phyloP scores from a whole-genome alignment of 192 early-diverging fungal species.

The Linderina pennispora region DNA sequence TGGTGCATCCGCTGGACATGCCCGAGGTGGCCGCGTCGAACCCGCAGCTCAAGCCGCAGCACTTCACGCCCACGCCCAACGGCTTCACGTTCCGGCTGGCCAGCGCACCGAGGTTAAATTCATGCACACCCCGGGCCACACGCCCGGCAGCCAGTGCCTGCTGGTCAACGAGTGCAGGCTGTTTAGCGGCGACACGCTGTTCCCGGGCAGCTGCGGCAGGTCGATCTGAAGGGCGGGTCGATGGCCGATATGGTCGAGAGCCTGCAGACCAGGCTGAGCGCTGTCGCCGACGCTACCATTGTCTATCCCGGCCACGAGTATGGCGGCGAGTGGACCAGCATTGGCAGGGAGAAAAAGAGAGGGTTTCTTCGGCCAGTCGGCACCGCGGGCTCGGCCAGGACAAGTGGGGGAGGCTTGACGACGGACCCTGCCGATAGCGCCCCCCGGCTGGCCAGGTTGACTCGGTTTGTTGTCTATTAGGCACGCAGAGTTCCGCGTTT shows the following conservation, averaged over 20 bases:
- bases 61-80: conserved; percentile 57
- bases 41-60: conserved; percentile 51
- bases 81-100: conserved; percentile 51
- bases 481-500: too few species aligned
- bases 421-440: too few species aligned
- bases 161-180: conserved; percentile 68
- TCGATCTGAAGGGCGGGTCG: conserved; percentile 77
- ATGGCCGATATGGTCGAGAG: conserved; percentile 60
- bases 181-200: conserved; percentile 85
- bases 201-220: conserved; percentile 73
- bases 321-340: conserved; percentile 78
- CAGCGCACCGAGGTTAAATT: conserved; percentile 54
- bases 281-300: conserved; percentile 56
- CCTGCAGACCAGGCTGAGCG: conserved; percentile 54
- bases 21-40: conserved; percentile 61
- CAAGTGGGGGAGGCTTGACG: conserved; percentile 14
- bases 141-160: conserved; percentile 79
- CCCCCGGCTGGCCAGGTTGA: too few species aligned
- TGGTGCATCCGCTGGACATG: conserved; percentile 73
- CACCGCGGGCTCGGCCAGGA: conserved; percentile 13
- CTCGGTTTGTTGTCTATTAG: too few species aligned
- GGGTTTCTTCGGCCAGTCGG: conserved; percentile 30
- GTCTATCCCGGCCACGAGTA: conserved; percentile 93
- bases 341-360: conserved; percentile 54
- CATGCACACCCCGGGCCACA: conserved; percentile 92